These are phyloP conservation scores for Leucaena leucocephala DNA, from an alignment of 306 rosid genomes.

Conservation along the genomic window DNA sequence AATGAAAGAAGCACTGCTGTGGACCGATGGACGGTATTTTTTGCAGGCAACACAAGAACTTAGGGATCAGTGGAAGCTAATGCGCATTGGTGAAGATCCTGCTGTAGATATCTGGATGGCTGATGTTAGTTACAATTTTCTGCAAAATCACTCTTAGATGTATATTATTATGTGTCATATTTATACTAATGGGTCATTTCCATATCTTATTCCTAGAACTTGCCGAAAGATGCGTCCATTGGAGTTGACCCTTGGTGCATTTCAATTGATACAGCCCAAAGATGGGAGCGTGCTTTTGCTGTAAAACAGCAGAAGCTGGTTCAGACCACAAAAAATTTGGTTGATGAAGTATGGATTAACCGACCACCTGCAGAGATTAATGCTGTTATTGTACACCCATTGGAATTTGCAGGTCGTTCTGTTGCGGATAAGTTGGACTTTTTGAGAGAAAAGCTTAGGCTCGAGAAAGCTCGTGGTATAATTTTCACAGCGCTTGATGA, in stretches of 20 bases:
- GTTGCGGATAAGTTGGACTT: slow-evolving; percentile 75
- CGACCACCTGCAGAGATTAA: slow-evolving; percentile 65
- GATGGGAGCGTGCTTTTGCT: slow-evolving; percentile 75
- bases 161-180: slow-evolving; percentile 10
- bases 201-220: slow-evolving; percentile 52
- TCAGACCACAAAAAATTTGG: slow-evolving; percentile 77
- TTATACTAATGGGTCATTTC: slow-evolving; percentile 35
- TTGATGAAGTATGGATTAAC: slow-evolving; percentile 88
- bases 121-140: slow-evolving; percentile 63
- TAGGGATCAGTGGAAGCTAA: slow-evolving; percentile 83
- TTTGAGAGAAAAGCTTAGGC: slow-evolving; percentile 66
- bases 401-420: slow-evolving; percentile 81
- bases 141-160: neutral
- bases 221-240: slow-evolving; percentile 64
- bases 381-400: slow-evolving; percentile 66
- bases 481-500: slow-evolving; percentile 88
- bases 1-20: slow-evolving; percentile 68
- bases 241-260: slow-evolving; percentile 98
- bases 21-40: slow-evolving; percentile 98
- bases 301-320: slow-evolving; percentile 80
- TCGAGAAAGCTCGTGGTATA: slow-evolving; percentile 67
- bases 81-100: slow-evolving; percentile 98
- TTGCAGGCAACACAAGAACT: slow-evolving; percentile 90
- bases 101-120: slow-evolving; percentile 88
- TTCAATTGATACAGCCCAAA: slow-evolving; percentile 81